Conservation (phyloP, 2,329 filamentous ascomycete species). For the Fusarium sp. region DNA sequence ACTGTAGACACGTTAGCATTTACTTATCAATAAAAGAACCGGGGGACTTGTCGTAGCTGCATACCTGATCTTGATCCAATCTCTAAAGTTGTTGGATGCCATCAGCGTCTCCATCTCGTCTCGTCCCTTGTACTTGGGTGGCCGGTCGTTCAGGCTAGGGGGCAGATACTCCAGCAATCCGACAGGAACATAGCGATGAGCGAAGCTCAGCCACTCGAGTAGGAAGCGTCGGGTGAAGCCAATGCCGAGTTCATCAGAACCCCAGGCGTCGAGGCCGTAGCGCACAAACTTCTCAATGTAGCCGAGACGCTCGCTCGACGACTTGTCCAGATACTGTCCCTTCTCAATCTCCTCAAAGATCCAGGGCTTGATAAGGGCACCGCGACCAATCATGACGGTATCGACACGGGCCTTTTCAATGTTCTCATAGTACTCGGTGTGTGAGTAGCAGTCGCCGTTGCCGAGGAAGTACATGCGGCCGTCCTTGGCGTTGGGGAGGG, state of each 20-base stretch:
- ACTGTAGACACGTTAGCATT: conserved; percentile 59
- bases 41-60: neutral
- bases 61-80: conserved; percentile 99
- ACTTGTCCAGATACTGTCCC: conserved; percentile 96
- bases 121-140: conserved; percentile 84
- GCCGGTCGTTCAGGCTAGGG: conserved; percentile 88
- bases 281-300: conserved; percentile 91
- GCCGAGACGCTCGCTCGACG: conserved; percentile 83
- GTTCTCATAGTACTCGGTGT: conserved; percentile 85
- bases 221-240: conserved; percentile 92
- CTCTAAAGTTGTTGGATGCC: conserved; percentile 89
- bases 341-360: conserved; percentile 95
- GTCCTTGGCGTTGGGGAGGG: conserved; percentile 72
- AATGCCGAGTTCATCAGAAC: conserved; percentile 92
- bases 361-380: conserved; percentile 97
- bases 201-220: conserved; percentile 95
- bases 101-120: conserved; percentile 95
- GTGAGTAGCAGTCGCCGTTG: conserved; percentile 96
- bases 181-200: conserved; percentile 89
- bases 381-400: conserved; percentile 96
- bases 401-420: conserved; percentile 84
- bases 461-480: conserved; percentile 90
- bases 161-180: conserved; percentile 90
- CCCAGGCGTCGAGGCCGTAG: conserved; percentile 95
- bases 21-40: neutral